Base-by-base conservation (phyloP, 768 basidiomycete genomes). In the Sistotremastrum suecicum region DNA sequence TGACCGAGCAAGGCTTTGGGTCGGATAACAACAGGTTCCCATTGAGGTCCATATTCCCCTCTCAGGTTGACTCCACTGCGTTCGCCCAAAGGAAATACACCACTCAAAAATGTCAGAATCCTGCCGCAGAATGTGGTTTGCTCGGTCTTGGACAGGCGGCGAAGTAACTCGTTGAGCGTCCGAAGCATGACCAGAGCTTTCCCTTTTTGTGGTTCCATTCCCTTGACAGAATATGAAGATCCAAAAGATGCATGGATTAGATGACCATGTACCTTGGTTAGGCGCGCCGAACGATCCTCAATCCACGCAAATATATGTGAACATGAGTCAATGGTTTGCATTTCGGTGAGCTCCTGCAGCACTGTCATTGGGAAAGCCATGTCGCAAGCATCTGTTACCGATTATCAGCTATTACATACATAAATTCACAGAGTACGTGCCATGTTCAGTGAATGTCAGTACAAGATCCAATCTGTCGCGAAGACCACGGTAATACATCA, bases 241-340 rank as follows among this genome's bases (percentile, higher is more conserved):
- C 8, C 35, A 12, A 2, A 44, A n/a, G 5, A 4, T 20, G 44
- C 5, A 10, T 9, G 1, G n/a, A 36, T 34, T 37, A 20, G 38
- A 7, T 11, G 37, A 20, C 39, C 35, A 48, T 55, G 37, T 41
- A 53, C 30, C 6, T 42, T 70, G 0, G 85, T 91, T 35, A 91
- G 69, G 10, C 82, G 71, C 10, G 67, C 62, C 0, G 80, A 74
- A 30, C 84, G 78, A 47, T 61, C 60, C 64, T 92, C 88, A 41
- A 91, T 81, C 83, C 87, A 92, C 3, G 80, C 79, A 63, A 91
- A 89, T 28, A 92, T 76, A 51, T 83, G 79, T 7, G 85, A 85
- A 57, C 89, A 91, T 11, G 85, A 88, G 1, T 68, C 61, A 50
- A 92, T 83, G 5, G 89, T 90, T 51, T 90, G 86, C 1, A 76